Percentiles rank a stretch among this genome's conserved stretches.
Conservation (phyloP, 345 rosid genomes). For the Trapa incisa region DNA sequence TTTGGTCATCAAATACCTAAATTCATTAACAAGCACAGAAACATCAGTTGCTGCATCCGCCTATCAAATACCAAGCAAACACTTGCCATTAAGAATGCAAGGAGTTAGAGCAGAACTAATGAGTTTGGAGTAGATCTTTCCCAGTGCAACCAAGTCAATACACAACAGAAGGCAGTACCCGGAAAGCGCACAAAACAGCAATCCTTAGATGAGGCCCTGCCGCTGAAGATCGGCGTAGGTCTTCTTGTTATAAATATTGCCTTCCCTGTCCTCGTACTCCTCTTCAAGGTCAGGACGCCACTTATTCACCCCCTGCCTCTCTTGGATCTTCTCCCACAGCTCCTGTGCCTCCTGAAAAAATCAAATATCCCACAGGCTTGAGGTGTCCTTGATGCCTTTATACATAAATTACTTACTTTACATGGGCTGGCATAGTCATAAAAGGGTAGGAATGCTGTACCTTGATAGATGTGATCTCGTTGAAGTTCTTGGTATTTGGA, state of each 20-base stretch:
- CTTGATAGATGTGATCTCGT: conserved; percentile 86
- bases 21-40: no score
- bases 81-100: neutral
- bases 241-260: conserved; percentile 97
- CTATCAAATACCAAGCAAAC: neutral
- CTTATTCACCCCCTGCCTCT: conserved; percentile 72
- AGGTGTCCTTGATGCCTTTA: neutral
- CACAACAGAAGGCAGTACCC: neutral
- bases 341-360: conserved; percentile 73
- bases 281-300: conserved; percentile 99
- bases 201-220: conserved; percentile 69
- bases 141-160: neutral
- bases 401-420: neutral
- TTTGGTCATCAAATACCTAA: no score
- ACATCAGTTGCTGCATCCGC: no score
- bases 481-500: conserved; percentile 97
- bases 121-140: neutral
- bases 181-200: neutral
- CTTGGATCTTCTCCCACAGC: conserved; percentile 87
- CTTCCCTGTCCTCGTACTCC: conserved; percentile 97
- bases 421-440: neutral
- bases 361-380: neutral
- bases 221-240: conserved; percentile 94
- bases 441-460: conserved; percentile 17
- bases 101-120: neutral